These are phyloP conservation scores for Jatropha multifida DNA, from an alignment of 441 rosid genomes.

Conservation along the genomic window DNA sequence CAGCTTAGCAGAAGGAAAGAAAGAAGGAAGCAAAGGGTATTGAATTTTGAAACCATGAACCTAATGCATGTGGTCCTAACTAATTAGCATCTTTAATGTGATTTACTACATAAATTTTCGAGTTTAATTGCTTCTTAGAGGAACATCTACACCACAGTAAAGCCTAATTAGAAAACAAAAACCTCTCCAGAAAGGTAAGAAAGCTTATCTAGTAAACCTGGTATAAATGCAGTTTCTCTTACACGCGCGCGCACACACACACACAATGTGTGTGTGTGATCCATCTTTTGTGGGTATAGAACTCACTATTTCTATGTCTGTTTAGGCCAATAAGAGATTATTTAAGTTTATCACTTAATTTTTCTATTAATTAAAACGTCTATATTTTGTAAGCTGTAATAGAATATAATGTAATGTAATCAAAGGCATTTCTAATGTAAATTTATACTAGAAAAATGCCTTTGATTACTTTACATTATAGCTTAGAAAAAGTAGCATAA, in stretches of 20 bases:
- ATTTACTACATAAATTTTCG: neutral
- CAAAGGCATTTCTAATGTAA: no score
- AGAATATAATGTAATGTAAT: no score
- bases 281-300: no score
- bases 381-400: no score
- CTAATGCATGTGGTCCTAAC: slow-evolving; percentile 8
- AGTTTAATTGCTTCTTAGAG: neutral
- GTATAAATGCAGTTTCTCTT: no score
- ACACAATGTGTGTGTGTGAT: no score
- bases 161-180: neutral
- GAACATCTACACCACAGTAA: neutral
- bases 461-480: no score
- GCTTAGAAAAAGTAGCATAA: neutral
- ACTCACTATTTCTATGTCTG: no score
- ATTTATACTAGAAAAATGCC: no score
- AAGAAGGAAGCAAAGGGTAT: neutral
- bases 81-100: neutral
- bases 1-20: neutral
- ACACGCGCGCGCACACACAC: no score
- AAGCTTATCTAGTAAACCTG: neutral
- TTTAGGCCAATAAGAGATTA: neutral
- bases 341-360: neutral
- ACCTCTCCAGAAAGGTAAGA: neutral
- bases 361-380: neutral
- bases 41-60: neutral